Conservation (phyloP, 2,329 filamentous ascomycete species). For the Dactylonectria estremocensis region DNA sequence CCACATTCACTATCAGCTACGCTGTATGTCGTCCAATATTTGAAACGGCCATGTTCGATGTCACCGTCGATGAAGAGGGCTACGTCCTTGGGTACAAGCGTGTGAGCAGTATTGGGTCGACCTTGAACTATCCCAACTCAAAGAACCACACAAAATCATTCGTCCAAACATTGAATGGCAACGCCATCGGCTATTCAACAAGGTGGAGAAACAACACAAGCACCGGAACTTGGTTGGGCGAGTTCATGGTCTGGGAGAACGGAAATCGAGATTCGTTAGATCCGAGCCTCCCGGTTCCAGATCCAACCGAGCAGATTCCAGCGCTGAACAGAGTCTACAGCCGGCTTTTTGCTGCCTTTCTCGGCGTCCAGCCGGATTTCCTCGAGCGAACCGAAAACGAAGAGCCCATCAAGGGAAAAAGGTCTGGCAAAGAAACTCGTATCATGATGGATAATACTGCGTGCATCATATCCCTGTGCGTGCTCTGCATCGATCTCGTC, state of each 20-base stretch:
- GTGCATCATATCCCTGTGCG: conserved; percentile 5
- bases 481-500: conserved; percentile 5
- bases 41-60: conserved; percentile 18
- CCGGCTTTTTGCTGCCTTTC: not conserved
- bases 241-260: conserved; percentile 1
- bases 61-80: not conserved
- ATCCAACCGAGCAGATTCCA: not conserved
- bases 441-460: conserved; percentile 7
- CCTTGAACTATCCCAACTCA: not conserved
- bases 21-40: conserved; percentile 5
- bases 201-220: not conserved
- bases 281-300: not conserved
- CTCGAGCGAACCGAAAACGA: not conserved
- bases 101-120: not conserved
- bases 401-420: not conserved
- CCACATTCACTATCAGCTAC: not conserved
- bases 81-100: not conserved
- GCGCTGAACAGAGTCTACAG: not conserved
- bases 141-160: not conserved
- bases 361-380: not conserved
- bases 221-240: conserved; percentile 7
- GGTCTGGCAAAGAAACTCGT: not conserved
- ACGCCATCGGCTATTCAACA: not conserved
- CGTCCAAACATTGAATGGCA: not conserved
- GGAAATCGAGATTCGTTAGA: conserved; percentile 4